Base-by-base conservation (phyloP, 208 protist species). In the Tritrichomonas foetus region DNA sequence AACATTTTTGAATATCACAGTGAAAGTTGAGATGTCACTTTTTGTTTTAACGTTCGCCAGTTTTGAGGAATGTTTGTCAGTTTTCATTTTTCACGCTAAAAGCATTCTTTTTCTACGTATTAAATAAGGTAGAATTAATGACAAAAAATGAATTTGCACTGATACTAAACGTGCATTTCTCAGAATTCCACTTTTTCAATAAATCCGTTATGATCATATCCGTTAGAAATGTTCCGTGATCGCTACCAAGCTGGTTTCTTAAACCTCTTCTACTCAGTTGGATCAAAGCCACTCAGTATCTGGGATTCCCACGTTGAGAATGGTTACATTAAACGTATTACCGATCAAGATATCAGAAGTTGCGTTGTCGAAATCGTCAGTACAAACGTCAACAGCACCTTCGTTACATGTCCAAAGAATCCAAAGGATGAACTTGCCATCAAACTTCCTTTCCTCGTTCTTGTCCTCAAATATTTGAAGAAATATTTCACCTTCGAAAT, bases 401-500 rank as follows among this genome's bases (percentile, higher is more conserved):
- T 97, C 97, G 99, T 99, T 93, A 98, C 97, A 16, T 99, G 98
- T 96, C 98, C 98, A 0, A 97, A 97, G 0, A 97, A 99, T 94
- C 96, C 98, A 49, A 97, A 98, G 94, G 97, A 99, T 95, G 99
- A 98, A 25, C 97, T 99, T 25, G 98, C 98, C 78, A 99, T 99
- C 95, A 99, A 99, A 96, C 97, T 99, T 33, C 98, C 98, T 1
- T 99, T 99, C 95, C 95, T 99, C 5, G 98, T 99, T 33, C 98
- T 99, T 97, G 98, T 99, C n/a, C n/a, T 94, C 20, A 92, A 82
- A 50, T 94, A 97, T 96, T 93, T 98, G 44, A 97, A 98, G 95
- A 98, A 99, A 95, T 99, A 99, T 96, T 99, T 99, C 96, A 98
- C 98, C 41, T 99, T 99, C 94, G 99, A 99, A 96, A 98, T 99